Base-by-base conservation (phyloP, 192 early-diverging fungal species). In the Geranomyces michiganensis region DNA sequence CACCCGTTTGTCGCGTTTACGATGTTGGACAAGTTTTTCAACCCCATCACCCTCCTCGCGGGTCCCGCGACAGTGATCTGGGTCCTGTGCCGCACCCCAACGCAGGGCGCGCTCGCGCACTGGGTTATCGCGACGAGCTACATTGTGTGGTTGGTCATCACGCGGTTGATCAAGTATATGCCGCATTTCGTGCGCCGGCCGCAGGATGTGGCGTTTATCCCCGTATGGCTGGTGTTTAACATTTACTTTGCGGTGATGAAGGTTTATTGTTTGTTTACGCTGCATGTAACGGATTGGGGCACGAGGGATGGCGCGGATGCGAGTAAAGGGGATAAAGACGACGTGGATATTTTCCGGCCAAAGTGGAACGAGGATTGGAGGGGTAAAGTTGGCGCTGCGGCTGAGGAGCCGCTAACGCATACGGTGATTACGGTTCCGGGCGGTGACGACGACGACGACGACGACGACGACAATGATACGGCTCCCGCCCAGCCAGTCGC, bases 21-120 rank as follows among this genome's bases (percentile, higher is more conserved):
- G 0, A 91, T 91, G 90, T 70, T 91, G 26, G 90, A 91, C 76
- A 91, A 91, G 74, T 78, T 91, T 47, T 88, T 91, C 65, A 91
- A 91, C 58, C 90, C 90, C 0, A 76, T 91, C 66, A 91, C 90
- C 0, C 74, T 91, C 9, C 81, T 91, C 21, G 79, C 85, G 21
- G 90, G 90, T 0, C 90, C 90, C 0, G 73, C 86, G 4, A 81
- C 87, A 0, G 87, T 91, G 14, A 67, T 71, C 41, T 81, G 84
- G 27, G 82, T 90, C 68, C 51, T 72, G n/a, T 56, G 78, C 15
- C 83, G 81, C 66, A 68, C 76, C 14, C 21, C 32, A 19, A 41
- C 17, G 6, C 33, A 41, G 21, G 41, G 46, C 26, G 41, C 12
- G 68, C 69, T 63, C 74, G 32, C 32, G n/a, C 46, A 67, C 31